Conservation (phyloP, 495 filamentous ascomycete species). For the Penicillium fimorum region DNA sequence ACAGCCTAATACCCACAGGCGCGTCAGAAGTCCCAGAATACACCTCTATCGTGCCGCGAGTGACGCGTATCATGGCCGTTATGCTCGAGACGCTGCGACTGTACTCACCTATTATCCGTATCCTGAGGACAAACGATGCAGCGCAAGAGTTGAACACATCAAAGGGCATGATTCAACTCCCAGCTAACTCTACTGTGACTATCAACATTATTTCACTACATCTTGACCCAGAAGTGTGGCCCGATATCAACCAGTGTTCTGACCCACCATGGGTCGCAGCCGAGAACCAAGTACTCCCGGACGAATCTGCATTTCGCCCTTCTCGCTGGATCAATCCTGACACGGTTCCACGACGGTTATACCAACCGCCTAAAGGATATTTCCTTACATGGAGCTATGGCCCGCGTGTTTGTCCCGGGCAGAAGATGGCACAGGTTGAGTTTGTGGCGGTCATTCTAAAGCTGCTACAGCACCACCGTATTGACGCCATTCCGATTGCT, state of each 20-base stretch:
- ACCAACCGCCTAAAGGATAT: conserved; percentile 32
- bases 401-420: conserved; percentile 46
- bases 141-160: too few species aligned
- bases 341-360: conserved; percentile 16
- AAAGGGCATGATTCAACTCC: too few species aligned
- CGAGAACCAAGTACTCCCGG: conserved; percentile 38
- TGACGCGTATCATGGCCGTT: too few species aligned
- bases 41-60: too few species aligned
- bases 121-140: too few species aligned
- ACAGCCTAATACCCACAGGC: too few species aligned
- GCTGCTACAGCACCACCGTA: conserved; percentile 17
- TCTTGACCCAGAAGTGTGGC: neutral
- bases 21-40: too few species aligned
- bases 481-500: neutral
- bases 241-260: conserved; percentile 40
- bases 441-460: conserved; percentile 46
- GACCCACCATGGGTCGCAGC: conserved; percentile 18
- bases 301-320: conserved; percentile 48
- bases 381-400: conserved; percentile 53
- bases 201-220: neutral
- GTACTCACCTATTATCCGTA: too few species aligned
- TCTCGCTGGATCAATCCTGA: conserved; percentile 42
- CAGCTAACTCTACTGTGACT: neutral
- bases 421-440: conserved; percentile 54
- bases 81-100: too few species aligned